Evolutionary conservation across 345 rosid genomes (phyloP).

Genomic region (Sonneratia alba): DNA sequence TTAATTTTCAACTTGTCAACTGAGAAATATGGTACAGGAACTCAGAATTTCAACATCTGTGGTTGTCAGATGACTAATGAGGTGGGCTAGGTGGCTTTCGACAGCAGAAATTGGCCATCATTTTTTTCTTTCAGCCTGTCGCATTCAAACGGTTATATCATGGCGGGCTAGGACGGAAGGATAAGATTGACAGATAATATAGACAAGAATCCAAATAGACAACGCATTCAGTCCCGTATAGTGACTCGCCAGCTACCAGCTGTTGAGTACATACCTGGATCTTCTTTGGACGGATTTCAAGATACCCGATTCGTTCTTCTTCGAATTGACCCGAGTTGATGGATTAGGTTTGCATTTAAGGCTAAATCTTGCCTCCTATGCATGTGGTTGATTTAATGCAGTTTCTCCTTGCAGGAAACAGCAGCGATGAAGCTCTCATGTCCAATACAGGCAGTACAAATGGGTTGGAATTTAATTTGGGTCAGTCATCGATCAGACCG

Average conservation of each 20-base stretch:
- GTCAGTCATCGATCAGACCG: background rate
- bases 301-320: background rate
- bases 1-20: background rate
- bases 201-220: background rate
- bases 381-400: background rate
- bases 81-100: background rate
- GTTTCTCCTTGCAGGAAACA: conserved; percentile 3
- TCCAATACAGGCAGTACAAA: background rate
- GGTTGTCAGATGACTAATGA: background rate
- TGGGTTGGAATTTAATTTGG: background rate
- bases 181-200: background rate
- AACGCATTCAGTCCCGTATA: background rate
- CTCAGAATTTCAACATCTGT: background rate
- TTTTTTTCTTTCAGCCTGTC: background rate
- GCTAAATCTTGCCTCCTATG: background rate
- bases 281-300: background rate
- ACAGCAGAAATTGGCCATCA: background rate
- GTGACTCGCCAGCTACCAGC: background rate
- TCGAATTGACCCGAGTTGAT: background rate
- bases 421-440: background rate
- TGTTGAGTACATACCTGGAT: background rate
- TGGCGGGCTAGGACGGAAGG: background rate
- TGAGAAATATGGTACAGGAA: background rate
- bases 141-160: background rate
- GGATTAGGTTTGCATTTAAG: background rate